These are phyloP conservation scores for Cytospora paraplurivora DNA, from an alignment of 2,329 filamentous ascomycete genomes.

Conservation along the genomic window DNA sequence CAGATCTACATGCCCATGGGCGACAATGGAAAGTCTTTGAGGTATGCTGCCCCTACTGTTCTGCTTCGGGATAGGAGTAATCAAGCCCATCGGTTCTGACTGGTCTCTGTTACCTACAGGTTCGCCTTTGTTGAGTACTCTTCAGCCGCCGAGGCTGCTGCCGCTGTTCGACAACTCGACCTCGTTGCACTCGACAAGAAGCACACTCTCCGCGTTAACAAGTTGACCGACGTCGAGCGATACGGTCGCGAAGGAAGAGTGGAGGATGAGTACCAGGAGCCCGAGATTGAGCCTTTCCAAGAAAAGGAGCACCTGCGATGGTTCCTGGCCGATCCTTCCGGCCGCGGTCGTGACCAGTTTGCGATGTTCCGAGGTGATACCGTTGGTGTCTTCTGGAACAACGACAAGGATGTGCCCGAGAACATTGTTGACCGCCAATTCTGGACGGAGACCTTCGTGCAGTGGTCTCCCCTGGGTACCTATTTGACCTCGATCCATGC, in stretches of 20 bases:
- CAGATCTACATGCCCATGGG: conserved; percentile 92
- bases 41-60: conserved; percentile 57
- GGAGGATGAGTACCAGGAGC: conserved; percentile 85
- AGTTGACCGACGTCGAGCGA: conserved; percentile 95
- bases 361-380: conserved; percentile 90
- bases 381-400: conserved; percentile 97
- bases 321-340: conserved; percentile 80
- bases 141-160: conserved; percentile 83
- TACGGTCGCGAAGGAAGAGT: conserved; percentile 92
- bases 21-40: conserved; percentile 81
- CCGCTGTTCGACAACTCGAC: conserved; percentile 87
- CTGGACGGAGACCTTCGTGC: conserved; percentile 98
- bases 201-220: conserved; percentile 94
- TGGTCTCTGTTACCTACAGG: conserved; percentile 47
- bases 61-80: not conserved
- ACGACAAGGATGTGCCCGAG: conserved; percentile 88
- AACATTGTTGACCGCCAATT: conserved; percentile 86
- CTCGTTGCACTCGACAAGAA: conserved; percentile 90
- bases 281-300: conserved; percentile 79
- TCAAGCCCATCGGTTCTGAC: conserved; percentile 6
- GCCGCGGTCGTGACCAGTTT: conserved; percentile 89
- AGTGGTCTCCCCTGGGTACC: conserved; percentile 95
- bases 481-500: conserved; percentile 93
- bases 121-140: conserved; percentile 98
- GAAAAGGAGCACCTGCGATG: conserved; percentile 94